Percentiles rank a stretch among this genome's conserved stretches.
Evolutionary conservation across 805 yeast genomes (phyloP).

Genomic region (Henningerozyma blattae): DNA sequence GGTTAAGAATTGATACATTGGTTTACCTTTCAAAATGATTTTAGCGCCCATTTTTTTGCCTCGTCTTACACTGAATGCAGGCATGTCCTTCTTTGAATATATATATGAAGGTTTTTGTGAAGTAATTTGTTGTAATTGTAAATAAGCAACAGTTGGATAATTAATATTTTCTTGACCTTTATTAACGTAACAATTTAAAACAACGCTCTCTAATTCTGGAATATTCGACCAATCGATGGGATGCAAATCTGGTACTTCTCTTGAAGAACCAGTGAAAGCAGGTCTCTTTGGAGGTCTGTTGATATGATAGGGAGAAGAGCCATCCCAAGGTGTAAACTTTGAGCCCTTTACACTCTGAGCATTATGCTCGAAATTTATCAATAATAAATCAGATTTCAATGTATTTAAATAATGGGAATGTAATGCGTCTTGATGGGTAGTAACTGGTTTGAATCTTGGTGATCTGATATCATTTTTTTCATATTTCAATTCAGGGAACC

Average conservation of each 20-base stretch:
- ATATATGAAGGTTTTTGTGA: constrained; percentile 70
- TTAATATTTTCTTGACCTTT: constrained; percentile 60
- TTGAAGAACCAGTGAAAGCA: constrained; percentile 50
- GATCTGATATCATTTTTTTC: constrained; percentile 69
- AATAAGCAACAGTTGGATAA: constrained; percentile 60
- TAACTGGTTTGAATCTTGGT: constrained; percentile 62
- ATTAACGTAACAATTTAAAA: constrained; percentile 65
- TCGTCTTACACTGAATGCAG: constrained; percentile 75
- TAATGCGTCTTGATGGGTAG: constrained; percentile 71
- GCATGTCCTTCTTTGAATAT: constrained; percentile 66
- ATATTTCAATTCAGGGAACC: constrained; percentile 53
- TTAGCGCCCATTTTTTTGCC: constrained; percentile 91
- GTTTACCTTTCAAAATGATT: constrained; percentile 61
- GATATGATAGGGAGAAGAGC: constrained; percentile 75
- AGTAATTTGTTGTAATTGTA: constrained; percentile 88
- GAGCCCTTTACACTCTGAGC: constrained; percentile 44
- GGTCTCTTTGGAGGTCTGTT: constrained; percentile 75
- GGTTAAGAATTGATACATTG: constrained; percentile 73
- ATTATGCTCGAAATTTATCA: constrained; percentile 65
- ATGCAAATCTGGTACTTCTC: constrained; percentile 61
- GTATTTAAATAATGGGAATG: constrained; percentile 66
- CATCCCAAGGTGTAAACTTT: constrained; percentile 76
- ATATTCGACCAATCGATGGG: constrained; percentile 58
- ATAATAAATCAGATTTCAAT: constrained; percentile 61
- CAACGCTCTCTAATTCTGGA: constrained; percentile 58